Base-by-base conservation (phyloP, 305 asterid genomes). In the Andrographis paniculata region DNA sequence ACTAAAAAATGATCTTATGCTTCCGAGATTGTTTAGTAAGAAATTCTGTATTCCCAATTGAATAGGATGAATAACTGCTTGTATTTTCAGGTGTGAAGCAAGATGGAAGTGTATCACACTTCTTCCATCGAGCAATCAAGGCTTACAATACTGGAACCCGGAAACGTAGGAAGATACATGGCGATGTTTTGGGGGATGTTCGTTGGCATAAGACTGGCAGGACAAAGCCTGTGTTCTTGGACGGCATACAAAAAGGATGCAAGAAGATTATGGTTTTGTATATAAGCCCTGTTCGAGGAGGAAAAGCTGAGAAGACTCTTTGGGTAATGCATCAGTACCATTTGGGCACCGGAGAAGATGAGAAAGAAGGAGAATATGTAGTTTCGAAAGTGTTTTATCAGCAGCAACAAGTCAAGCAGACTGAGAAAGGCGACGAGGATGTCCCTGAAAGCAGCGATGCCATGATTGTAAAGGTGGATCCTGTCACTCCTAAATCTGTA, bases 281-380 rank as follows among this genome's bases (percentile, higher is more conserved):
- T 48, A 50, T 83, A 18, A 74, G 76, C 73, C 73, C 94, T 0
- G 79, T 45, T 21, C 73, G 53, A 63, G 95, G 96, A 16, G 96
- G 88, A 28, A 86, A 80, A 57, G 59, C 98, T 0, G 98, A 83
- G 67, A 91, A 91, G 71, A 86, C 98, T 14, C 78, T 72, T 68
- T 86, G 96, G 98, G 98, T 91, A 42, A 91, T 91, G 98, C 98
- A 91, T 60, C 98, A 86, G 50, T 91, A 91, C 64, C 98, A 91
- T 63, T 55, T 91, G 13, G 98, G 98, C 18, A 78, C 82, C 0
- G 80, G 75, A 15, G 99, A 91, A 56, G 99, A 91, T 35, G 99
- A 91, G 64, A 71, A 23, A 37, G 99, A 91, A 45, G 93, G 99
- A 12, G 81, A 91, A 33, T 86, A 68, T 56, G 87, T 91, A 16